These are phyloP conservation scores for Ganoderma multipileum DNA, from an alignment of 1,284 basidiomycete genomes.

Conservation along the genomic window DNA sequence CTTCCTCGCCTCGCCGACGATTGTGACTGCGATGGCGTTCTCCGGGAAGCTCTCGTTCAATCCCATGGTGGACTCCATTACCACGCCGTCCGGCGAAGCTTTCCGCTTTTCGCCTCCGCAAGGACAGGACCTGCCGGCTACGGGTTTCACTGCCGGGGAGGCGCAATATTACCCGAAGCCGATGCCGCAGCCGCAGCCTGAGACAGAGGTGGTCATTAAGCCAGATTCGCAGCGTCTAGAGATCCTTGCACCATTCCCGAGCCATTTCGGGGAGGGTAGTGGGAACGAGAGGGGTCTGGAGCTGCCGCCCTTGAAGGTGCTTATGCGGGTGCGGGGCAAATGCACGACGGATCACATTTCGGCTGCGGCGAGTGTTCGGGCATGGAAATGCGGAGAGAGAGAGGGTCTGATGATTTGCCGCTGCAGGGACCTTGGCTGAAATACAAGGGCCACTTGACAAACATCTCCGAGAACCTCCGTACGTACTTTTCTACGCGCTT, in stretches of 20 bases:
- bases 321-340: conserved; percentile 95
- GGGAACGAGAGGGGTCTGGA: conserved; percentile 70
- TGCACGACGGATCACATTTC: conserved; percentile 99
- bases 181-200: conserved; percentile 78
- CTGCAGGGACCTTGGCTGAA: conserved; percentile 93
- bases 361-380: conserved; percentile 71
- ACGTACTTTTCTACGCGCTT: conserved; percentile 42
- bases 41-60: conserved; percentile 96
- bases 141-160: conserved; percentile 88
- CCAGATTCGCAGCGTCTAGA: conserved; percentile 89
- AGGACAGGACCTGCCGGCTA: conserved; percentile 85
- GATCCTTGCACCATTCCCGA: conserved; percentile 85
- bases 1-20: conserved; percentile 96
- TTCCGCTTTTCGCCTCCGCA: conserved; percentile 91
- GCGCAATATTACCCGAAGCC: conserved; percentile 82
- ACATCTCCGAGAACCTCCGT: conserved; percentile 97
- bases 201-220: conserved; percentile 82
- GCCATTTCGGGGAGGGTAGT: conserved; percentile 69
- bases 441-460: conserved; percentile 96
- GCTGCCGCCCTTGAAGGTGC: conserved; percentile 81
- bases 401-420: conserved; percentile 3
- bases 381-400: conserved; percentile 16
- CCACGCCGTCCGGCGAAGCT: conserved; percentile 72
- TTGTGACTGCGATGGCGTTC: conserved; percentile 98
- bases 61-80: conserved; percentile 86